Conservation (phyloP, 257 asterid genomes). For the Solanum ossicruentum region DNA sequence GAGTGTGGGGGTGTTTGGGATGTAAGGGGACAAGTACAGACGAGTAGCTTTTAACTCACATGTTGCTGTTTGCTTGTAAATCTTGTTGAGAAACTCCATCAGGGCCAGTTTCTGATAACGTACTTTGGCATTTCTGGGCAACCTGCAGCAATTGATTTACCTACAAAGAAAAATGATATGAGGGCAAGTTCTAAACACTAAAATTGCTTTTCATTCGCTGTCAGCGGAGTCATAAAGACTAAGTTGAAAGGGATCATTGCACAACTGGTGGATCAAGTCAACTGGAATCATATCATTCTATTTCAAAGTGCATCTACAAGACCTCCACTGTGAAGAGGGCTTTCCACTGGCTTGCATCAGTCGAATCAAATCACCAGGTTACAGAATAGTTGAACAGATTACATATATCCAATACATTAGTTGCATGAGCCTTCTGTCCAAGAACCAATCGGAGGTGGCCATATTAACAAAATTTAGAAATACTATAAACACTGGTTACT, state of each 20-base stretch:
- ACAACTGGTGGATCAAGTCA: not conserved
- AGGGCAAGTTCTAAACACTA: not conserved
- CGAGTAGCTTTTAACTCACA: constrained; percentile 37
- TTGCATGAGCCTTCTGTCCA: not conserved
- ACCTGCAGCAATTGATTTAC: constrained; percentile 88
- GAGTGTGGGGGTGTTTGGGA: not conserved
- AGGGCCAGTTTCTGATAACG: constrained; percentile 79
- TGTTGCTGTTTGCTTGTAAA: constrained; percentile 74
- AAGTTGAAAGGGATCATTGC: not conserved
- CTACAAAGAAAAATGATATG: constrained; percentile 22
- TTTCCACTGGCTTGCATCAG: not conserved
- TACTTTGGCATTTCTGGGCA: constrained; percentile 91
- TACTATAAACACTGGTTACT: not conserved
- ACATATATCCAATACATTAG: not conserved
- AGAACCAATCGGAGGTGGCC: not conserved
- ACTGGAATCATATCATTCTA: not conserved
- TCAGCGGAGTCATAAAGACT: not conserved
- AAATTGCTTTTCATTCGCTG: not conserved
- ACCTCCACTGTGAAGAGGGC: not conserved
- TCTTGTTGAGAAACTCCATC: constrained; percentile 81
- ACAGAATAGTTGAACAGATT: not conserved
- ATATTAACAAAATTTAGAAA: not conserved
- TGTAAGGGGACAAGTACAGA: not conserved
- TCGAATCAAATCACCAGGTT: not conserved
- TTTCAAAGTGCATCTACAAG: not conserved